Percentiles rank a stretch among this genome's conserved stretches.
phyloP scores from a whole-genome alignment of 306 rosid genomes.

The Dryas alaskensis region DNA sequence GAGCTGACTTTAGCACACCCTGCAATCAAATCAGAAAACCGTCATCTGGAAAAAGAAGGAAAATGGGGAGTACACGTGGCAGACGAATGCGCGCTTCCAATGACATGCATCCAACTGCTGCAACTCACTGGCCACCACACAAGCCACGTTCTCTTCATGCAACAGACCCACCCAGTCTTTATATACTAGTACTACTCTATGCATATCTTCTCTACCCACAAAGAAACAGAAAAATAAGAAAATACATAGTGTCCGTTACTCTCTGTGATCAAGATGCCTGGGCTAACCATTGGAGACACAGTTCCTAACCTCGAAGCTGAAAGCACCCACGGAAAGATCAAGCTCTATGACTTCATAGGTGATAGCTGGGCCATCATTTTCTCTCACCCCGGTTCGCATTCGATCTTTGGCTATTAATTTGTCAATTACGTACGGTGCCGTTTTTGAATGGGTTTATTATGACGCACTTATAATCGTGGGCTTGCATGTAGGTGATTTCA shows the following conservation, averaged over 20 bases:
- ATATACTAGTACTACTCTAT: conserved; percentile 10
- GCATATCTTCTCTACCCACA: not conserved
- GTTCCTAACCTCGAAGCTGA: conserved; percentile 68
- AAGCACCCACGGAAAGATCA: conserved; percentile 68
- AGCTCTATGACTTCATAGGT: conserved; percentile 48
- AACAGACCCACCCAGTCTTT: conserved; percentile 18
- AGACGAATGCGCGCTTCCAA: not conserved
- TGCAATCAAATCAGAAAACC: too few relatives aligned
- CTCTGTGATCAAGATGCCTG: conserved; percentile 48
- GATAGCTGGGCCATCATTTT: conserved; percentile 66
- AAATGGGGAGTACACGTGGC: conserved; percentile 5
- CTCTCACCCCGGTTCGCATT: conserved; percentile 68
- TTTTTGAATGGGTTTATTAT: too few relatives aligned
- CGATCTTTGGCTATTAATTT: not conserved
- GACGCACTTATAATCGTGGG: too few relatives aligned
- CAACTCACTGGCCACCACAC: not conserved
- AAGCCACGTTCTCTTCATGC: conserved; percentile 81
- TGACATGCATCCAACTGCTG: conserved; percentile 24
- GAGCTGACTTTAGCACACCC: too few relatives aligned
- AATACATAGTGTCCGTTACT: not conserved
- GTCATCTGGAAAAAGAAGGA: too few relatives aligned
- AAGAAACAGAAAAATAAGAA: not conserved
- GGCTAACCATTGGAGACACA: conserved; percentile 78
- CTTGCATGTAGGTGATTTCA: conserved; percentile 61
- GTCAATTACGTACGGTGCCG: too few relatives aligned